These are phyloP conservation scores for Aspergillus luchuensis DNA, from an alignment of 2,329 filamentous ascomycete genomes.

Conservation along the genomic window DNA sequence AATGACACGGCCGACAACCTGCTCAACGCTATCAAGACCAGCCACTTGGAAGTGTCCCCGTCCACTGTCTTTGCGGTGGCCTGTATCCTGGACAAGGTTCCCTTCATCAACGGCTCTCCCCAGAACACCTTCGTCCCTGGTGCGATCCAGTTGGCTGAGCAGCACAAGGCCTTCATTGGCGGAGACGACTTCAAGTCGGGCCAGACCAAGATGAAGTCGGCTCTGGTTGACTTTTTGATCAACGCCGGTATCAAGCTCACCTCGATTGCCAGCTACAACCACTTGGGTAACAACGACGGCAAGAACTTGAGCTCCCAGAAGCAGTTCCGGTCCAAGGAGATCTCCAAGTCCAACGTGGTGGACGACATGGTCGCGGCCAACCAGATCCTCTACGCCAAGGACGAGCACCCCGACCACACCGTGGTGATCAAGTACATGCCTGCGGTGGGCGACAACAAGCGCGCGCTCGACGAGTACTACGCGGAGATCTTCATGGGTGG, in stretches of 20 bases:
- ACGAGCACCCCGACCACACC: conserved; percentile 95
- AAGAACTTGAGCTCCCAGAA: conserved; percentile 97
- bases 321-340: conserved; percentile 99
- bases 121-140: conserved; percentile 99
- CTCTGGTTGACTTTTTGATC: conserved; percentile 97
- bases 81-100: conserved; percentile 82
- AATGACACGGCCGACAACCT: conserved; percentile 98
- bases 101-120: conserved; percentile 98
- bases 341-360: conserved; percentile 98
- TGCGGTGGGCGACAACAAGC: conserved; percentile 97
- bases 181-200: conserved; percentile 99
- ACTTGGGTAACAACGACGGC: conserved; percentile 98
- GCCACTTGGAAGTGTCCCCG: conserved; percentile 88
- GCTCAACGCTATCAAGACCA: conserved; percentile 78
- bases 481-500: conserved; percentile 99
- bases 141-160: conserved; percentile 83
- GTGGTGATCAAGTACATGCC: conserved; percentile 99
- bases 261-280: conserved; percentile 98
- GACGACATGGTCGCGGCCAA: conserved; percentile 99
- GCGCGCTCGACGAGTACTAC: conserved; percentile 97
- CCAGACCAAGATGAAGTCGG: conserved; percentile 99
- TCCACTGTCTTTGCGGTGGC: conserved; percentile 96
- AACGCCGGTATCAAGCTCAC: conserved; percentile 98
- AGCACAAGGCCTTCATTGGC: conserved; percentile 86
- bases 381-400: conserved; percentile 81